Evolutionary conservation across 345 rosid genomes (phyloP).

Genomic region (Bruguiera gymnorhiza): DNA sequence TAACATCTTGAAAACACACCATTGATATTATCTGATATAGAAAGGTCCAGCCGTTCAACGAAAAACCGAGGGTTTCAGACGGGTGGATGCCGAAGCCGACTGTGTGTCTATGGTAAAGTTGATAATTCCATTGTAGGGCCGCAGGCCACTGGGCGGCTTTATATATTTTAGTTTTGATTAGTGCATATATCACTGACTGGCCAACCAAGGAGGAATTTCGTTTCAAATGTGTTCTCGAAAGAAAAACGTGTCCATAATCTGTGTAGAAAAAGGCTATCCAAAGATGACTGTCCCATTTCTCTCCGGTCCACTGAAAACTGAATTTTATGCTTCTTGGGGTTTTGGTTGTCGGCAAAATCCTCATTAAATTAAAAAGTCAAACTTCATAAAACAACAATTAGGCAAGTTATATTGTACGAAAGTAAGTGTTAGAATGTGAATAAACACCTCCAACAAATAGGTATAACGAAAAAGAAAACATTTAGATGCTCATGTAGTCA

Average conservation of each 20-base stretch:
- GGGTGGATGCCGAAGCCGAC: neutral
- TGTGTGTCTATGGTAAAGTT: neutral
- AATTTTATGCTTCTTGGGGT: neutral
- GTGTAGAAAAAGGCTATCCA: conserved; percentile 1
- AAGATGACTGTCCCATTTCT: neutral
- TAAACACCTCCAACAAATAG: too few species aligned
- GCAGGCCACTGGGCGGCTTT: neutral
- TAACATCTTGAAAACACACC: neutral
- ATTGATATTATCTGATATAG: neutral
- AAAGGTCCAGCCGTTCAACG: neutral
- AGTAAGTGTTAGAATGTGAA: too few species aligned
- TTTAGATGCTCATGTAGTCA: too few species aligned
- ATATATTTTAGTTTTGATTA: neutral
- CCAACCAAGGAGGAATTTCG: neutral
- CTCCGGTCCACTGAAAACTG: neutral
- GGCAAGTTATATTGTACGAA: too few species aligned
- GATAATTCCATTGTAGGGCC: neutral
- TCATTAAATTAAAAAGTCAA: too few species aligned
- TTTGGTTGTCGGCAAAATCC: too few species aligned
- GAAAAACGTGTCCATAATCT: neutral
- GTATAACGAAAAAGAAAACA: too few species aligned
- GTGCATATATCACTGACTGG: neutral
- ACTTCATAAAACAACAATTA: neutral
- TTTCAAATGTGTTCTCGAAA: neutral
- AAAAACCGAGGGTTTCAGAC: neutral